Conservation (phyloP, 345 rosid genomes). For the Trapa bicornis region DNA sequence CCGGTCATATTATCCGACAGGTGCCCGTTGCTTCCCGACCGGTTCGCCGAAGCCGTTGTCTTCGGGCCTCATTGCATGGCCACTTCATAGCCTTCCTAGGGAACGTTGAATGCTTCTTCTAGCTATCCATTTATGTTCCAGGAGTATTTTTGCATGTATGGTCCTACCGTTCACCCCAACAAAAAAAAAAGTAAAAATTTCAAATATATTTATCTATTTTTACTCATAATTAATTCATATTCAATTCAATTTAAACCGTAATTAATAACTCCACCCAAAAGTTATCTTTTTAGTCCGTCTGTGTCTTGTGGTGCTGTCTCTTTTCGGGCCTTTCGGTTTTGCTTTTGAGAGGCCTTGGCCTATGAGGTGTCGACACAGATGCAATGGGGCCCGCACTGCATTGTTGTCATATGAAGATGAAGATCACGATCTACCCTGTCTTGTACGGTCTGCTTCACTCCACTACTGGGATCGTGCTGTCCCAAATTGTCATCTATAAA, state of each 20-base stretch:
- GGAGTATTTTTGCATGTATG: too few species aligned
- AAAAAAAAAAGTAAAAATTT: too few species aligned
- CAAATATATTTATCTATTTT: too few species aligned
- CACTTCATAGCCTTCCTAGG: conserved; percentile 20
- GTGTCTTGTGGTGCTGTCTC: neutral
- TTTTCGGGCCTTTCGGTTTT: neutral
- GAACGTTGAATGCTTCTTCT: neutral
- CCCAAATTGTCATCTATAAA: too few species aligned
- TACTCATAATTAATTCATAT: too few species aligned
- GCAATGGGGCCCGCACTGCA: neutral
- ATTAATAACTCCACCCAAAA: too few species aligned
- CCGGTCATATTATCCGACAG: conserved; percentile 31
- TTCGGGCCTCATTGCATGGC: conserved; percentile 70
- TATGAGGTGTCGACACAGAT: conserved; percentile 9
- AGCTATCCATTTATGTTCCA: too few species aligned
- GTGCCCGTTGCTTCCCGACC: conserved; percentile 36
- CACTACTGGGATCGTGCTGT: neutral
- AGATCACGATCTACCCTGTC: neutral
- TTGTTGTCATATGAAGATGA: neutral
- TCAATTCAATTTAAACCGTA: too few species aligned
- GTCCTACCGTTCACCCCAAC: too few species aligned
- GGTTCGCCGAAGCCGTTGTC: conserved; percentile 16
- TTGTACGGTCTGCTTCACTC: neutral
- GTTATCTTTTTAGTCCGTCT: too few species aligned
- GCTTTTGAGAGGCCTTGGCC: conserved; percentile 17